Evolutionary conservation across 176 grass and related monocot genomes (phyloP), one percentile per base, ranked within the genome.

Genomic region (Carex myosuroides): DNA sequence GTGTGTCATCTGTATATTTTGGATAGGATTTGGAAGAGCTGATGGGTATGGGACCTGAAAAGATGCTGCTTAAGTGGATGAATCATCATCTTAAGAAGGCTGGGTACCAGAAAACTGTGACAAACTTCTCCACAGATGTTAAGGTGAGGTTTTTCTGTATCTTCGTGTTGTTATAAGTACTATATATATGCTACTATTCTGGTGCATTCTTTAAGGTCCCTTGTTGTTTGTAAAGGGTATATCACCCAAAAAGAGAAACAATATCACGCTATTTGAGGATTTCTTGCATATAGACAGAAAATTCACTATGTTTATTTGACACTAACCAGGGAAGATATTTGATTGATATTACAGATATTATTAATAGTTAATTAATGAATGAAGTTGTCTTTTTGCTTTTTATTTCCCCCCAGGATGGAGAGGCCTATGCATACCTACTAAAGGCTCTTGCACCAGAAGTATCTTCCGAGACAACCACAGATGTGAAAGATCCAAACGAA

Each of bases 401-500:
- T 78, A 26, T 81, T 80, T 54, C 86, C 63, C 71, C 20, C 46
- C 88, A 98, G 95, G 95, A 98, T 78, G 91, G 95, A 84, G 89
- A 98, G 85, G 95, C 95, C 56, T 98, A 98, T 91, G 95, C 95
- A 87, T 93, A 98, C 83, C 95, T 98, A 85, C 85, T 98, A 62
- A 98, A 95, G 81, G 89, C 92, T 79, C 95, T 98, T 93, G 95
- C 95, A 85, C 95, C 95, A 74, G 95, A 98, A 85, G 85, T 91
- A 83, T 84, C 90, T 82, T 84, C 87, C 79, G 84, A 92, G 86
- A 87, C 86, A 41, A 87, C 89, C 70, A 46, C 90, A 66, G 91
- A 93, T 24, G 88, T 87, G 6, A 94, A 98, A 77, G 89, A 98
- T 85, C 92, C 91, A 8, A 82, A 70, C 29, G 89, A 95, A 85